phyloP scores from a whole-genome alignment of 345 rosid species.

The Acer yangbiense region DNA sequence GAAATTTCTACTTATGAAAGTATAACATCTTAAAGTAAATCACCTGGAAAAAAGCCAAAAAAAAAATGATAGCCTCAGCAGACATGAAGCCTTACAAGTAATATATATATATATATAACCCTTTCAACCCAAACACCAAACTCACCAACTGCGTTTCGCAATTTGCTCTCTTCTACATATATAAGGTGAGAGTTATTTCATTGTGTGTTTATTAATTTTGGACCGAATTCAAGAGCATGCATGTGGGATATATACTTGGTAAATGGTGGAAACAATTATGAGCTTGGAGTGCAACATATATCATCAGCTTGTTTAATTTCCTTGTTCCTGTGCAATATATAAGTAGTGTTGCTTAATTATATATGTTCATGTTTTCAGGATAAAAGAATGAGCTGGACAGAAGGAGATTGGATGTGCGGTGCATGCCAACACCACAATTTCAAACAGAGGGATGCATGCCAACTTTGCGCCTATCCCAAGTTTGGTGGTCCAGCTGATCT shows the following conservation, averaged over 20 bases:
- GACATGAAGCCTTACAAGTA: conserved; percentile 30
- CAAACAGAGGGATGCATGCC: conserved; percentile 72
- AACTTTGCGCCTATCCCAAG: conserved; percentile 66
- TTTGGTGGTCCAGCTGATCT: conserved; percentile 67
- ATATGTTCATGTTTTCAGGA: conserved; percentile 1
- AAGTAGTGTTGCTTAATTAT: no score
- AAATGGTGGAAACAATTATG: not conserved
- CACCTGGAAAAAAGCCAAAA: conserved; percentile 10
- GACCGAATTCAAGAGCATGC: not conserved
- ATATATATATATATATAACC: conserved; percentile 28
- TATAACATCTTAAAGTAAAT: conserved; percentile 21
- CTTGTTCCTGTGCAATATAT: no score
- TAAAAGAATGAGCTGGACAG: conserved; percentile 65
- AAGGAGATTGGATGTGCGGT: conserved; percentile 87
- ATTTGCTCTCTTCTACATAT: not conserved
- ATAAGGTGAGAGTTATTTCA: conserved; percentile 17
- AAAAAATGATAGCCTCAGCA: conserved; percentile 27
- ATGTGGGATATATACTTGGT: not conserved
- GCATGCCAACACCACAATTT: conserved; percentile 80
- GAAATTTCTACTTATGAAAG: conserved; percentile 32
- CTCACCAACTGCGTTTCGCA: conserved; percentile 27
- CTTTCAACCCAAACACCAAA: conserved; percentile 27
- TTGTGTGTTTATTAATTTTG: not conserved
- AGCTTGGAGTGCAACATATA: not conserved
- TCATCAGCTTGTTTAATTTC: no score